A percentile compares a stretch with the other conserved stretches of the same genome.
These are phyloP conservation scores for Garcia nutans DNA, from an alignment of 345 rosid species.

Conservation along the genomic window DNA sequence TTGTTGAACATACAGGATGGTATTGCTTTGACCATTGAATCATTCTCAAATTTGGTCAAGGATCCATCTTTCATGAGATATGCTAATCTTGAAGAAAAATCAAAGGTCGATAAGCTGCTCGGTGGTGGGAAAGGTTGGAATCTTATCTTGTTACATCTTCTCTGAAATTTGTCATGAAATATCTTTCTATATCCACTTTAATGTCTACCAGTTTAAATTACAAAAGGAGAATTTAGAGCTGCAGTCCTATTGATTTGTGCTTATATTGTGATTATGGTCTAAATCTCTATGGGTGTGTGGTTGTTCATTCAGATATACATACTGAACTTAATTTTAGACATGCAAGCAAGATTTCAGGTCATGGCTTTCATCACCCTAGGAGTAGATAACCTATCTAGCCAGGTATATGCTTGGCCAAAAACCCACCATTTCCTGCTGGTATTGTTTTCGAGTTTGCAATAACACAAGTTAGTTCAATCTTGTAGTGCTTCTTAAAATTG, in stretches of 20 bases:
- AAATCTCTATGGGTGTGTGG: not conserved
- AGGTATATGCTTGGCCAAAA: not conserved
- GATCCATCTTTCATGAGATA: slow-evolving; percentile 32
- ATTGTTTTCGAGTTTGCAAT: not conserved
- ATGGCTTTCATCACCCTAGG: not conserved
- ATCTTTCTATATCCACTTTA: not conserved
- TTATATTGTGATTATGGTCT: not conserved
- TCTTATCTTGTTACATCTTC: slow-evolving; percentile 18
- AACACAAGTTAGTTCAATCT: not conserved
- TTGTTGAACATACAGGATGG: slow-evolving; percentile 63
- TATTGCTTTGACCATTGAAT: slow-evolving; percentile 54
- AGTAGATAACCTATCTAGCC: not conserved
- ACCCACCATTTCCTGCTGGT: not conserved
- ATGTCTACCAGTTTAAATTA: not conserved
- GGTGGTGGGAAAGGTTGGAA: slow-evolving; percentile 83
- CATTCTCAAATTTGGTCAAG: slow-evolving; percentile 60
- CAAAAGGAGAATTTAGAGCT: not conserved
- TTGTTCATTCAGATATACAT: not conserved
- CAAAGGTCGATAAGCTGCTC: slow-evolving; percentile 73
- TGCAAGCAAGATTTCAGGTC: not conserved
- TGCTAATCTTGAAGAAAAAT: slow-evolving; percentile 37
- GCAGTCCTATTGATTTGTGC: not conserved
- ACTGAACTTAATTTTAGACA: not conserved
- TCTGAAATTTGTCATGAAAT: not conserved
- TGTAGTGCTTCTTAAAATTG: not conserved